A percentile compares a stretch with the other conserved stretches of the same genome.
These are phyloP conservation scores for Cylindrotheca fusiformis DNA, from an alignment of 108 stramenopile genomes.

Conservation along the genomic window DNA sequence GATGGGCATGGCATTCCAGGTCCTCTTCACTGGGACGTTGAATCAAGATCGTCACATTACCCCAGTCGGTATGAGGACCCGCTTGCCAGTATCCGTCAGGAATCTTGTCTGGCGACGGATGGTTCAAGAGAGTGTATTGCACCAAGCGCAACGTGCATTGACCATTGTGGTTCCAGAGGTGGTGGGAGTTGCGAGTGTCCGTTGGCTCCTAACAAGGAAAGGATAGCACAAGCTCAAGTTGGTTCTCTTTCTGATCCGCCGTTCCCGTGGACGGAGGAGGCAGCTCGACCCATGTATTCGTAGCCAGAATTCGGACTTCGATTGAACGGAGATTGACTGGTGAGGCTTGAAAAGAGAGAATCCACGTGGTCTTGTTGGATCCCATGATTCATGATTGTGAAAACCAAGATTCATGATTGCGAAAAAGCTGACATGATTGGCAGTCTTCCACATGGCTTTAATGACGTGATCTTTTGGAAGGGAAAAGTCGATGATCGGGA, in stretches of 20 bases:
- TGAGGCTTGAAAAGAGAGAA: conserved; percentile 28
- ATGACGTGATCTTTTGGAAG: conserved; percentile 25
- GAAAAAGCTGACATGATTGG: conserved; percentile 44
- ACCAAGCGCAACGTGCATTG: conserved; percentile 53
- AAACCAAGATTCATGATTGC: too few relatives aligned
- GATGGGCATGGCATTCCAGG: conserved; percentile 49
- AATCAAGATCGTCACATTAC: conserved; percentile 41
- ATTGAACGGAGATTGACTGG: conserved; percentile 36
- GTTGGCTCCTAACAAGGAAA: conserved; percentile 29
- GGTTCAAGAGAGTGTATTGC: conserved; percentile 44
- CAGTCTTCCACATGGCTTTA: conserved; percentile 40
- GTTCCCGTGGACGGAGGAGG: conserved; percentile 35
- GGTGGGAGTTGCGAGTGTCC: conserved; percentile 27
- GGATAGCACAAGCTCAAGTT: conserved; percentile 36
- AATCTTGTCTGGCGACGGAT: conserved; percentile 2
- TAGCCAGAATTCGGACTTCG: conserved; percentile 32
- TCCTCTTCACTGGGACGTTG: conserved; percentile 41
- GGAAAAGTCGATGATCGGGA: conserved; percentile 40
- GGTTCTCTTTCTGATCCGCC: conserved; percentile 45
- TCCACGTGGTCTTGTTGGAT: conserved; percentile 34
- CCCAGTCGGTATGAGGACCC: conserved; percentile 60
- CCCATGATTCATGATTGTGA: conserved; percentile 42
- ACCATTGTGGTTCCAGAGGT: conserved; percentile 43
- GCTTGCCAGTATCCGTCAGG: conserved; percentile 30
- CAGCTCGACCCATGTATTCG: conserved; percentile 40